Evolutionary conservation across 352 stramenopile species (phyloP).

Genomic region (Elongisporangium anandrum): DNA sequence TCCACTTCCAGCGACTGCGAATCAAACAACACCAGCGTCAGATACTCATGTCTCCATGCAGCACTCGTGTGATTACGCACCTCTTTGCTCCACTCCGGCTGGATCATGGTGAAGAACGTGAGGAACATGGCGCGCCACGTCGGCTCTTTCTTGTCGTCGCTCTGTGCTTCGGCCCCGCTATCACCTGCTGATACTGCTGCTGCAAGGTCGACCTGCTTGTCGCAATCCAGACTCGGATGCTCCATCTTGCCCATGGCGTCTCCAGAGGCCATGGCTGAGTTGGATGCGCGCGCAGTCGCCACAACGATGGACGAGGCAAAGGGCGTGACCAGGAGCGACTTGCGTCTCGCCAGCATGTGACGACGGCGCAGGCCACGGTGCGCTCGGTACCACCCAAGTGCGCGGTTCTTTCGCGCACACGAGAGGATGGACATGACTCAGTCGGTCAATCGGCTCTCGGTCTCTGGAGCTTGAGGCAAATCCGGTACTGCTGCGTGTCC

Average conservation of each 20-base stretch:
- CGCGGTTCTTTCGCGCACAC: slow-evolving; percentile 45
- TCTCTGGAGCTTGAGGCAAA: neutral
- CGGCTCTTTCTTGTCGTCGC: neutral
- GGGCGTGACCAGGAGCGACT: slow-evolving; percentile 3
- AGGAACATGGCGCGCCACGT: slow-evolving; percentile 52
- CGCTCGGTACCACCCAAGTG: slow-evolving; percentile 37
- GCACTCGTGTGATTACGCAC: slow-evolving; percentile 6
- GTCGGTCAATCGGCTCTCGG: slow-evolving; percentile 8
- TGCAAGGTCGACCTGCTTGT: neutral
- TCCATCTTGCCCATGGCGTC: neutral
- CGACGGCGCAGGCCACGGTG: slow-evolving; percentile 35
- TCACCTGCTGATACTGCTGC: neutral
- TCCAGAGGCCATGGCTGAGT: neutral
- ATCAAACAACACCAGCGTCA: slow-evolving; percentile 1
- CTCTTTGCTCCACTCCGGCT: slow-evolving; percentile 47
- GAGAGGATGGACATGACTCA: slow-evolving; percentile 63
- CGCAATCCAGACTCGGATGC: neutral
- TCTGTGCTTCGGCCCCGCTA: neutral
- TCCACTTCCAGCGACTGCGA: slow-evolving; percentile 23
- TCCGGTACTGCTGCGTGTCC: neutral
- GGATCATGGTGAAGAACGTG: slow-evolving; percentile 57
- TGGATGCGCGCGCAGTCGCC: neutral
- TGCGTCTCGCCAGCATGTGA: slow-evolving; percentile 13
- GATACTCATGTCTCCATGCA: neutral
- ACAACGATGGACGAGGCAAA: slow-evolving; percentile 13